Base-by-base conservation (phyloP, 495 filamentous ascomycete species). In the Penicillium riverlandense region DNA sequence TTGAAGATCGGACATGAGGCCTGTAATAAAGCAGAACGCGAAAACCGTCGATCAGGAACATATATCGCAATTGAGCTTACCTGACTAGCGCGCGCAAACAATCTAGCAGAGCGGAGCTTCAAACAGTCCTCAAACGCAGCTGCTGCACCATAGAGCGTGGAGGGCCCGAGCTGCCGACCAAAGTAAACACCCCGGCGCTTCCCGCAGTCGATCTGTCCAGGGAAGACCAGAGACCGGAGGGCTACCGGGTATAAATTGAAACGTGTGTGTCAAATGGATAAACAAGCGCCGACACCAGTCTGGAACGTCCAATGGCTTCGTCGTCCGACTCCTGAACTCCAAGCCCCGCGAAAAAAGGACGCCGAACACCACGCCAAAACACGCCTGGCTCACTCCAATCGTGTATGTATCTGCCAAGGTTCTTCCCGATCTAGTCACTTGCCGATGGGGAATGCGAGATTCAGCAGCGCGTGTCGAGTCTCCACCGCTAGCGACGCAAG, bases 71-170 rank as follows among this genome's bases (percentile, higher is more conserved):
- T 22, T 22, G 33, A 48, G 37, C 61, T 67, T 55, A 68, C 65
- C 58, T 55, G 28, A 31, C 41, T 54, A 46, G 53, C 54, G 54
- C 53, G 50, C 55, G 50, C 61, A 70, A 64, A 62, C 55, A 38
- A 22, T 31, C 41, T 12, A 22, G 22, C 22, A 22, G 35, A 45
- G 40, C 10, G 40, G 42, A 52, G 37, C 46, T 49, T 45, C 52
- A 55, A 48, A 53, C 50, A 43, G 40, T 35, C 31, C 37, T 49
- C 52, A 65, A 59, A 63, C 52, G 56, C 51, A 55, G 54, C 45
- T 45, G 32, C 47, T 62, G 53, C 50, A 59, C 48, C 59, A 67
- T 67, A 44, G 42, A 48, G 57, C 58, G 58, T 57, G 49, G 52
- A 50, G 50, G 40, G 15, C 31, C 33, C 13, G 35, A 39, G 35